These are phyloP conservation scores for Trapa incisa DNA, from an alignment of 345 rosid species.

Conservation along the genomic window DNA sequence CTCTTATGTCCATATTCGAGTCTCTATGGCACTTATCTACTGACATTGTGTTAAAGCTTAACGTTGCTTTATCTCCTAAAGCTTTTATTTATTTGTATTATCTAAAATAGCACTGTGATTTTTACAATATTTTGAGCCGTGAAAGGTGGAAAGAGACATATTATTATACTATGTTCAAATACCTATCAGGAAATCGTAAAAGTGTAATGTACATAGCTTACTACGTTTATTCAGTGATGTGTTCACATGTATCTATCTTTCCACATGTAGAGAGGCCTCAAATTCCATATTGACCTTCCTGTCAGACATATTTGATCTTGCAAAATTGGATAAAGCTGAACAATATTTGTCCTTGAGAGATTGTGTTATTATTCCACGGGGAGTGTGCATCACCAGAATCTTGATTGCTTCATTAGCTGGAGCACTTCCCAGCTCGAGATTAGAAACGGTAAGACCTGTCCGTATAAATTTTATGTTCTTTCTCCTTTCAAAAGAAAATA, in stretches of 20 bases:
- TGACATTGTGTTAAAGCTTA: too few relatives aligned
- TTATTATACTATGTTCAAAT: too few relatives aligned
- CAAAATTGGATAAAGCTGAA: conserved; percentile 49
- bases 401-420: conserved; percentile 86
- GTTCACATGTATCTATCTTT: background rate
- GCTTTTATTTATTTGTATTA: background rate
- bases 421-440: conserved; percentile 90
- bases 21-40: too few relatives aligned
- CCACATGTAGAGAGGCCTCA: conserved; percentile 74
- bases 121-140: background rate
- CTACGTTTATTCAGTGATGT: background rate
- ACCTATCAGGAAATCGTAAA: too few relatives aligned
- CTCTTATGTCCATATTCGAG: background rate
- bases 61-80: background rate
- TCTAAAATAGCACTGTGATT: too few relatives aligned
- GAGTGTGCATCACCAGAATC: conserved; percentile 65
- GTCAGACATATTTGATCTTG: conserved; percentile 76
- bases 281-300: conserved; percentile 87
- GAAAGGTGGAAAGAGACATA: background rate
- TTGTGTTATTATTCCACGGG: conserved; percentile 67
- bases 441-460: conserved; percentile 49
- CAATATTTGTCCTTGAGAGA: conserved; percentile 58
- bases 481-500: background rate
- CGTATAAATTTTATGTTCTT: too few relatives aligned
- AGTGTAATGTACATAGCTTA: too few relatives aligned